Percentiles rank a stretch among this genome's conserved stretches.
These are phyloP conservation scores for Zizania palustris DNA, from an alignment of 202 grass and related monocot genomes.

Conservation along the genomic window DNA sequence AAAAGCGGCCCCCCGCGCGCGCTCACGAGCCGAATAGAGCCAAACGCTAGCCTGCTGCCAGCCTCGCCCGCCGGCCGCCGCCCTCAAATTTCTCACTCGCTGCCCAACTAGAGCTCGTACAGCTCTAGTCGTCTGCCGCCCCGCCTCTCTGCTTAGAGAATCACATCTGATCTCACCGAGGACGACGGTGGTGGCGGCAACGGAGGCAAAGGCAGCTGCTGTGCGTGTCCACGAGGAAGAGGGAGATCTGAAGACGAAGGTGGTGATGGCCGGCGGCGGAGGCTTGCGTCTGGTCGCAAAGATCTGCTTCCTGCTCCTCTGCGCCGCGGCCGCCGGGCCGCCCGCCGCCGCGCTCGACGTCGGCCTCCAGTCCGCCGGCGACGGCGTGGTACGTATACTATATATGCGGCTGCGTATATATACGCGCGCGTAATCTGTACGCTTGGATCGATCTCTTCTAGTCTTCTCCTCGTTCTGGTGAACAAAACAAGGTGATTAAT, in stretches of 20 bases:
- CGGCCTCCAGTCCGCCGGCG: conserved; percentile 62
- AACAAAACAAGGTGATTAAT: not conserved
- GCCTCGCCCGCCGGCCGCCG: too few species aligned
- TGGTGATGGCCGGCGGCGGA: conserved; percentile 6
- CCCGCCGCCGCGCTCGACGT: conserved; percentile 64
- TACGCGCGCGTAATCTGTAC: too few species aligned
- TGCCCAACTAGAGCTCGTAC: not conserved
- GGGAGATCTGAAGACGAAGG: not conserved
- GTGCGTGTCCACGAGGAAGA: not conserved
- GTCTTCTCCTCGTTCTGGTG: not conserved
- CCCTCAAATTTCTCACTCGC: not conserved
- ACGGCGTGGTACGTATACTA: conserved; percentile 54
- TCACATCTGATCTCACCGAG: not conserved
- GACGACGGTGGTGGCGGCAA: not conserved
- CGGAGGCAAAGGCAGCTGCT: not conserved
- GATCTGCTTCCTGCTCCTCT: not conserved
- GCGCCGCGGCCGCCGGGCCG: conserved; percentile 14
- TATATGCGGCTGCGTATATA: too few species aligned
- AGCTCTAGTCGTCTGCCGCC: not conserved
- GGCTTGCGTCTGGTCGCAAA: not conserved
- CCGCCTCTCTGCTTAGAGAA: not conserved
- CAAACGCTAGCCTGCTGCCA: conserved; percentile 6
- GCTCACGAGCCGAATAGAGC: conserved; percentile 35
- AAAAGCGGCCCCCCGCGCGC: conserved; percentile 18
- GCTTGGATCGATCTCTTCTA: not conserved